Percentiles rank a stretch among this genome's conserved stretches.
Evolutionary conservation across 148 eudicot species (phyloP).

Genomic region (Silene conica): DNA sequence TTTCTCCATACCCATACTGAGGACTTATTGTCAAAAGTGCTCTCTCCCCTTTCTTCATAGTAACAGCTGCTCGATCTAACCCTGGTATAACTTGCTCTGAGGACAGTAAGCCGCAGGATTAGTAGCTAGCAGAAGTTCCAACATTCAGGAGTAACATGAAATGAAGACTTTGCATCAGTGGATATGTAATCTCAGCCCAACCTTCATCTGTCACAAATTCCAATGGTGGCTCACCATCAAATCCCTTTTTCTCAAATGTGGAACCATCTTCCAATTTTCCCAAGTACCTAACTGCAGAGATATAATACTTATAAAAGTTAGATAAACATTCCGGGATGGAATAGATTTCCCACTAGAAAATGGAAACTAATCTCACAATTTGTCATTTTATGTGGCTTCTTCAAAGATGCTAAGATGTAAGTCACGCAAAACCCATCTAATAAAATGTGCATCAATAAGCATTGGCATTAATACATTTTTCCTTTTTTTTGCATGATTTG

Average conservation of each 20-base stretch:
- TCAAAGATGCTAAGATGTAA: no score
- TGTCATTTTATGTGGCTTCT: no score
- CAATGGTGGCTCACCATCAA: conserved; percentile 46
- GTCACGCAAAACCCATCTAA: no score
- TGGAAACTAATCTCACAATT: no score
- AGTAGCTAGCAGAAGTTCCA: neutral
- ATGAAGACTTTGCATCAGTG: neutral
- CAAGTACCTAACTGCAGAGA: conserved; percentile 47
- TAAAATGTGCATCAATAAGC: no score
- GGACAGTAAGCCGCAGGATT: conserved; percentile 15
- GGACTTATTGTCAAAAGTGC: conserved; percentile 46
- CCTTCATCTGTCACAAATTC: conserved; percentile 67
- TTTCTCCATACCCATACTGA: conserved; percentile 52
- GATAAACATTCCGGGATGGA: no score
- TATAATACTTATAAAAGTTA: neutral
- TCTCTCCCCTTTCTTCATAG: conserved; percentile 61
- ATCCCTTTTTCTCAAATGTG: conserved; percentile 53
- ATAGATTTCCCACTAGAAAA: no score
- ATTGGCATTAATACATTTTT: no score
- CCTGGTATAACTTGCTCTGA: conserved; percentile 63
- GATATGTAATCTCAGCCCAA: conserved; percentile 18
- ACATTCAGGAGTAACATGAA: neutral
- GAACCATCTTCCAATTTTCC: conserved; percentile 61
- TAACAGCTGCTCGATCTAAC: conserved; percentile 50
- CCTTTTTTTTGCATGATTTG: no score